phyloP scores from a whole-genome alignment of 73 alveolate genomes.

The Blepharisma japonicum region DNA sequence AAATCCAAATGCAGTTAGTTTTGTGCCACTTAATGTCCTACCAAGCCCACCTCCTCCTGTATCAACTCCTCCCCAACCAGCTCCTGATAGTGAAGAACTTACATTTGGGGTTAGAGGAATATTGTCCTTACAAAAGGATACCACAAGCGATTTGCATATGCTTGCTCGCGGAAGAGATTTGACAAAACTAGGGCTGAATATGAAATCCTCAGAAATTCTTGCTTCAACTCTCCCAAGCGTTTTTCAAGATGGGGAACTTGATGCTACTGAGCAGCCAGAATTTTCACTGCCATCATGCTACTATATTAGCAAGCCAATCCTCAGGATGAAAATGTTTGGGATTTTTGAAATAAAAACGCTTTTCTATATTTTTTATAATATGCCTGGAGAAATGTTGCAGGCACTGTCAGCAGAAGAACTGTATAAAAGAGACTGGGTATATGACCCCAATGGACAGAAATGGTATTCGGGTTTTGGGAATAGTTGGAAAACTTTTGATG shows the following conservation, averaged over 20 bases:
- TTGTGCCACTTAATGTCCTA: background rate
- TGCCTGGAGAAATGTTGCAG: background rate
- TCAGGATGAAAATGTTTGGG: background rate
- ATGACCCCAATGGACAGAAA: slow-evolving; percentile 4
- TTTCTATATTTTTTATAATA: background rate
- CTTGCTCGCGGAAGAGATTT: background rate
- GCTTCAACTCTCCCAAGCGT: background rate
- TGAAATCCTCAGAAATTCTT: background rate
- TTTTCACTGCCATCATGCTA: background rate
- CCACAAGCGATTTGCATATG: background rate
- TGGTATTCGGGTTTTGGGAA: background rate
- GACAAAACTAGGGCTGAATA: background rate
- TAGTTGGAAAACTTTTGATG: slow-evolving; percentile 8
- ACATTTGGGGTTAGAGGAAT: background rate
- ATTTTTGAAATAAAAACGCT: background rate
- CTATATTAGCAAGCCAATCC: background rate
- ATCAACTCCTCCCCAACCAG: background rate
- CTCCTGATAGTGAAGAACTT: background rate
- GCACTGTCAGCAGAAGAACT: background rate
- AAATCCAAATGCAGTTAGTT: slow-evolving; percentile 14
- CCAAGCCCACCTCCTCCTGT: background rate
- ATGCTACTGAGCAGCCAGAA: background rate
- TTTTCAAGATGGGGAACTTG: background rate
- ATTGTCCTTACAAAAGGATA: background rate
- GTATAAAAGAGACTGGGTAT: background rate